A percentile compares a stretch with the other conserved stretches of the same genome.
phyloP scores from a whole-genome alignment of 2,329 filamentous ascomycete genomes.

The Cladophialophora chaetospira region DNA sequence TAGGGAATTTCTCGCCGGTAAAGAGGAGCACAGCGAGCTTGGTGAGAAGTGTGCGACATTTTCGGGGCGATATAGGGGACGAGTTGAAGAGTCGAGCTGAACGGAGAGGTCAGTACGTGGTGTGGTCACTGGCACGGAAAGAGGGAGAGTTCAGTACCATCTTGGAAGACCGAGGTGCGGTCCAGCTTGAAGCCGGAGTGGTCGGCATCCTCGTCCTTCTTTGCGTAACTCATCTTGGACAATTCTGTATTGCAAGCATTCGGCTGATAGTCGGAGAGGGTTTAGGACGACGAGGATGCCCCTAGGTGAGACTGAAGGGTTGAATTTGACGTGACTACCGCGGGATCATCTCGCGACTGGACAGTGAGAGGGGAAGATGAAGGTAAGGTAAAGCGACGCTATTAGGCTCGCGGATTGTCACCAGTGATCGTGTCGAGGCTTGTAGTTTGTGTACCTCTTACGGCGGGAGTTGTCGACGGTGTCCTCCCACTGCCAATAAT shows the following conservation, averaged over 20 bases:
- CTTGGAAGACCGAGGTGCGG: slow-evolving; percentile 96
- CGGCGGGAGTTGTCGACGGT: slow-evolving; percentile 21
- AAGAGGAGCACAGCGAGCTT: slow-evolving; percentile 97
- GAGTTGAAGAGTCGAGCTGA: slow-evolving; percentile 96
- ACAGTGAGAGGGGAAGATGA: not conserved
- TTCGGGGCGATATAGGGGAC: slow-evolving; percentile 92
- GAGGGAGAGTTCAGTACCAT: slow-evolving; percentile 64
- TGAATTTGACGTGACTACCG: slow-evolving; percentile 27
- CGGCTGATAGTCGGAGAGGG: slow-evolving; percentile 9
- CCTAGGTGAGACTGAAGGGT: slow-evolving; percentile 1
- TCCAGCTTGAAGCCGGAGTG: slow-evolving; percentile 94
- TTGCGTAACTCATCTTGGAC: slow-evolving; percentile 83
- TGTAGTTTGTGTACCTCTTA: slow-evolving; percentile 10
- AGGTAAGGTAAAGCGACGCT: not conserved
- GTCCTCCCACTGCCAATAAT: slow-evolving; percentile 21
- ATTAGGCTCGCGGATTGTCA: too few species aligned
- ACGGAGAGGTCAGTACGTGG: slow-evolving; percentile 8
- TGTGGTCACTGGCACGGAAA: not conserved
- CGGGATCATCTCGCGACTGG: slow-evolving; percentile 27
- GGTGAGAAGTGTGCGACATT: slow-evolving; percentile 95
- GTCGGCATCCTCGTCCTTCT: slow-evolving; percentile 98
- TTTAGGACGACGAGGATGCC: slow-evolving; percentile 25
- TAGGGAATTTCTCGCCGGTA: slow-evolving; percentile 94
- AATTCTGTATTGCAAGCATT: slow-evolving; percentile 34
- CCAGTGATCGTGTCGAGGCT: too few species aligned